Evolutionary conservation across 2,329 filamentous ascomycete species (phyloP), one percentile per base, ranked within the genome.

Genomic region (Pseudogymnoascus sp.): DNA sequence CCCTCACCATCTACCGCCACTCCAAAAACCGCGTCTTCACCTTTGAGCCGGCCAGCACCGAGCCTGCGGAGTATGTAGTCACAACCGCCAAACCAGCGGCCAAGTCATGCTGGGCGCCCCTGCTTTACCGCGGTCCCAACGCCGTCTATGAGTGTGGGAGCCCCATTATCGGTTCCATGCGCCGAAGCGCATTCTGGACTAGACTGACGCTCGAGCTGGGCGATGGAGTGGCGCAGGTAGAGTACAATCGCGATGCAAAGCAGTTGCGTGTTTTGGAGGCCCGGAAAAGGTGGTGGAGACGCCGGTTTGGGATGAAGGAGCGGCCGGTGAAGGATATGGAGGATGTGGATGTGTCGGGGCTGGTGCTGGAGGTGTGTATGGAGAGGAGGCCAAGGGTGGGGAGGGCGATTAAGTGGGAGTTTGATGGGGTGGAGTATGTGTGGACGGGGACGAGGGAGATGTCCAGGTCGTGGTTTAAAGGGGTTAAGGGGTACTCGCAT

Each of bases 401-500:
- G 41, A 48, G 41, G 41, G 6, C 2, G 41, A 5, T 48, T n/a
- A 10, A n/a, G 23, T 48, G 41, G 23, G 41, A 30, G 41, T 28
- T 28, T 28, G 41, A 48, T 28, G 41, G 41, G n/a, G 23, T 15
- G 26, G 45, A 5, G 45, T 52, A 8, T 12, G 23, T 12, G 26
- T 52, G 45, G 45, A 12, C n/a, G 8, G 65, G 18, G 66, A 65
- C 57, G 66, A 67, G 8, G 66, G 67, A 19, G 65, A 67, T 39
- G 65, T 63, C 5, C 64, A 67, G 41, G 64, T 65, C 41, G 66
- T 64, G 33, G 61, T 64, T 23, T 65, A 67, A 57, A 62, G 64
- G 38, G 65, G 23, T 64, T 64, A 52, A 12, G 10, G 45, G 45
- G 45, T 52, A 18, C 1, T 30, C n/a, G 9, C 45, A 52, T 30